Percentiles rank a stretch among this genome's conserved stretches.
phyloP scores from a whole-genome alignment of 2,329 filamentous ascomycete species.

The Trichophyton benhamiae region DNA sequence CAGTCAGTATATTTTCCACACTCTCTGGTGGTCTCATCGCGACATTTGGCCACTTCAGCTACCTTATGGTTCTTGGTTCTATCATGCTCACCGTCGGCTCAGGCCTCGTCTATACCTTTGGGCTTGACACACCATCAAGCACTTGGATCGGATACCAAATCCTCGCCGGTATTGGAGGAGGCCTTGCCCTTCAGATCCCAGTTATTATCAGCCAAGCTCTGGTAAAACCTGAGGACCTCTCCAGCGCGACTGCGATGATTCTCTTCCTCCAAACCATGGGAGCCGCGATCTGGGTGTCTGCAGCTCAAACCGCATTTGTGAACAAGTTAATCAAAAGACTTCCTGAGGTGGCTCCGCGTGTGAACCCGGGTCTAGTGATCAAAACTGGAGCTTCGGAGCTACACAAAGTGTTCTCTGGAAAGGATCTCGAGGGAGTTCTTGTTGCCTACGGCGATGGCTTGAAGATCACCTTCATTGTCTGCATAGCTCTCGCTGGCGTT shows the following conservation, averaged over 20 bases:
- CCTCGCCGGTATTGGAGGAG: constrained; percentile 17
- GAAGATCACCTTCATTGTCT: constrained; percentile 8
- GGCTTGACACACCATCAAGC: constrained; percentile 13
- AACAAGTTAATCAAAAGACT: constrained; percentile 12
- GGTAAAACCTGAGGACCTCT: constrained; percentile 11
- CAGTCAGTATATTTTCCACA: constrained; percentile 17
- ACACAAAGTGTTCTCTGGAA: constrained; percentile 37
- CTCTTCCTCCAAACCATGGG: constrained; percentile 17
- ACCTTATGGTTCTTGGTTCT: constrained; percentile 15
- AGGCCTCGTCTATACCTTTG: constrained; percentile 22
- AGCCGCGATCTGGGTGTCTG: constrained; percentile 16
- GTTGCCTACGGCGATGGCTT: constrained; percentile 10
- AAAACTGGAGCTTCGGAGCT: constrained; percentile 48
- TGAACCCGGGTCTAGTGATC: constrained; percentile 34
- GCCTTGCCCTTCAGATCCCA: constrained; percentile 17
- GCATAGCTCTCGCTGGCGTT: constrained; percentile 4
- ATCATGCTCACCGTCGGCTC: constrained; percentile 19
- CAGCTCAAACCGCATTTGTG: constrained; percentile 15
- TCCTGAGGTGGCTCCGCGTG: constrained; percentile 21
- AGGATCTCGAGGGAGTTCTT: constrained; percentile 17
- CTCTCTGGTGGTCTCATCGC: constrained; percentile 11
- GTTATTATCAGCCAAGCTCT: constrained; percentile 16
- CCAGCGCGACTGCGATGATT: constrained; percentile 16
- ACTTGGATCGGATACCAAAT: constrained; percentile 21
- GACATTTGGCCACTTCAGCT: constrained; percentile 16